phyloP scores from a whole-genome alignment of 2,329 filamentous ascomycete genomes.

The Aspergillus texensis region DNA sequence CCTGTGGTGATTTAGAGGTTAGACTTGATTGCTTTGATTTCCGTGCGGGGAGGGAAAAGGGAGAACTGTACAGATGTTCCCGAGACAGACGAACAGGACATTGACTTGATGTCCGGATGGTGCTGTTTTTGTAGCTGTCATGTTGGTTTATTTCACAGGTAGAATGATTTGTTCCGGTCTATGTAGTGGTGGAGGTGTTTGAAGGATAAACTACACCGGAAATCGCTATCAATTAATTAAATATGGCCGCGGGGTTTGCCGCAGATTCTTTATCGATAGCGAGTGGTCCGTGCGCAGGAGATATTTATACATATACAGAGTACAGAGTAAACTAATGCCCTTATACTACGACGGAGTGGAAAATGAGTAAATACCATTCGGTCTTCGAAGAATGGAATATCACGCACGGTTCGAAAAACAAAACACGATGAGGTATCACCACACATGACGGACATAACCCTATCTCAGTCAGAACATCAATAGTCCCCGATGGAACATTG shows the following conservation, averaged over 20 bases:
- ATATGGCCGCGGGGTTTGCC: constrained; percentile 8
- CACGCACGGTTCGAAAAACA: too few relatives aligned
- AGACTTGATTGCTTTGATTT: background rate
- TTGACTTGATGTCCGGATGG: constrained; percentile 52
- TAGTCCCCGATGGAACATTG: too few relatives aligned
- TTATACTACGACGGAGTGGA: too few relatives aligned
- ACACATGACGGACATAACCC: too few relatives aligned
- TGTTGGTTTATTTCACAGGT: constrained; percentile 10
- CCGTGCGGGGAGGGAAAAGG: constrained; percentile 1
- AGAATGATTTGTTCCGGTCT: background rate
- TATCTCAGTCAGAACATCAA: too few relatives aligned
- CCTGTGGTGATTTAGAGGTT: constrained; percentile 38
- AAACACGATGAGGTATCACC: too few relatives aligned
- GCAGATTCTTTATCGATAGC: constrained; percentile 16
- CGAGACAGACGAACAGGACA: constrained; percentile 92
- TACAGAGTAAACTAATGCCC: too few relatives aligned
- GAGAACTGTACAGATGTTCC: constrained; percentile 76
- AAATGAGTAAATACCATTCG: too few relatives aligned
- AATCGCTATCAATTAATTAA: background rate
- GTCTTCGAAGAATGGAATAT: too few relatives aligned
- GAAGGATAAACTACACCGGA: background rate
- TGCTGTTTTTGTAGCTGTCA: constrained; percentile 24
- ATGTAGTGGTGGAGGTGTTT: background rate
- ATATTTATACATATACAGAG: too few relatives aligned
- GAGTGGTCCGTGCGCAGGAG: constrained; percentile 7